Base-by-base conservation (phyloP, 2,329 filamentous ascomycete species). In the Fusarium napiforme region DNA sequence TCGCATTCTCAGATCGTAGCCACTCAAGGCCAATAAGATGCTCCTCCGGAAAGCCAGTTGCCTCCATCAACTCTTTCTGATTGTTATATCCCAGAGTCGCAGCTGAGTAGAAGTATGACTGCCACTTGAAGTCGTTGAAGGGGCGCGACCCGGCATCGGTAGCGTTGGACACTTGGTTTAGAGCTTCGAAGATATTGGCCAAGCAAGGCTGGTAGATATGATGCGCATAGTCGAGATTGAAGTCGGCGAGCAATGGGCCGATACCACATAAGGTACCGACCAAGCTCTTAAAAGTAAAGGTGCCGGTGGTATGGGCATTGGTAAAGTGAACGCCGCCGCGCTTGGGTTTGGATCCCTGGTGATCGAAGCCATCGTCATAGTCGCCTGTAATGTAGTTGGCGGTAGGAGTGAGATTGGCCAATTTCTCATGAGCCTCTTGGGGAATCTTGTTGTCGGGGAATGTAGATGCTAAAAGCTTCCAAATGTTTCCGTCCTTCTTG, bases 181-280 rank as follows among this genome's bases (percentile, higher is more conserved):
- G 58, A 30, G 78, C 78, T n/a, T 83, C 75, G 18, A 83, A 77
- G 16, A 82, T 75, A 9, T 83, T 84, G 1, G 85, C 80, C 65
- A 86, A 66, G 52, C 84, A 86, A 1, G 84, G 84, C 58, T 85
- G 83, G 67, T 85, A 85, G n/a, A 85, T 73, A 56, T 84, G 81
- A 28, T 84, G 78, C 7, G 78, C 63, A 45, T 80, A 83, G 62
- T 86, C 84, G 39, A 79, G 75, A 43, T 85, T 85, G 64, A 84
- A 83, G 61, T 85, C 83, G 6, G 79, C 81, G 8, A 84, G 75
- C 39, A 86, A 69, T 2, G 84, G 84, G 0, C 77, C 79, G 39
- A 85, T 71, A n/a, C 84, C 84, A 46, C 84, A 86, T 6, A 85
- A 69, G 7, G 82, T 84, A 11, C 82, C 84, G 1, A 80, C 78